Evolutionary conservation across 2,329 filamentous ascomycete species (phyloP), one percentile per base, ranked within the genome.

Genomic region (Pseudogymnoascus sp.): DNA sequence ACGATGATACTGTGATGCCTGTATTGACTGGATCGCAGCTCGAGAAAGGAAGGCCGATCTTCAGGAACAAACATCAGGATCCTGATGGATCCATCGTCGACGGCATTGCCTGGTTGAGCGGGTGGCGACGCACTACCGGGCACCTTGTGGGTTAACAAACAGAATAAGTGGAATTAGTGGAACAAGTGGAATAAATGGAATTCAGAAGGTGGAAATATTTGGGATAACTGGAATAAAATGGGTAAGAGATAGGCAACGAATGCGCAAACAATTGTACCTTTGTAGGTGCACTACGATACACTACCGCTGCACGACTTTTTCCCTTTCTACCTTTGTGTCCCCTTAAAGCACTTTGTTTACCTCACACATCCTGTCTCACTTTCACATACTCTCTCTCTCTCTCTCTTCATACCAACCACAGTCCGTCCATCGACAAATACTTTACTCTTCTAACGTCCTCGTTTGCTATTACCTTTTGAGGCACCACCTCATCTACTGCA

Each of bases 281-380:
- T 34, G 49, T 56, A 56, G 49, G 49, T 56, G 18, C 49, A 34
- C 49, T 56, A 56, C 49, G 49, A 49, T 49, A 49, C 12, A 49
- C 43, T 49, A 49, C 43, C 12, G 31, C 28, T 34, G 28, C 28
- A 56, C 49, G 2, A 56, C 28, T 14, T 56, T 56, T 56, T 12
- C 11, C 49, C 7, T 56, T 18, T 53, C 46, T 46, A 25, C 23
- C 9, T 56, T 56, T 56, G 49, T 21, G 49, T 56, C 49, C 49
- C 49, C 49, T 56, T 56, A 34, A 56, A 56, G 49, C 28, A 56
- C 16, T 56, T 56, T 56, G 49, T 56, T 56, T 56, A 56, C 23
- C 49, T 56, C 28, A 14, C 49, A 56, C 12, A 21, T 34, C 28
- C 11, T 56, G 49, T 56, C 49, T 36, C 28, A 56, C 49, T 56